These are phyloP conservation scores for Echites panduratus DNA, from an alignment of 257 asterid species.

Conservation along the genomic window DNA sequence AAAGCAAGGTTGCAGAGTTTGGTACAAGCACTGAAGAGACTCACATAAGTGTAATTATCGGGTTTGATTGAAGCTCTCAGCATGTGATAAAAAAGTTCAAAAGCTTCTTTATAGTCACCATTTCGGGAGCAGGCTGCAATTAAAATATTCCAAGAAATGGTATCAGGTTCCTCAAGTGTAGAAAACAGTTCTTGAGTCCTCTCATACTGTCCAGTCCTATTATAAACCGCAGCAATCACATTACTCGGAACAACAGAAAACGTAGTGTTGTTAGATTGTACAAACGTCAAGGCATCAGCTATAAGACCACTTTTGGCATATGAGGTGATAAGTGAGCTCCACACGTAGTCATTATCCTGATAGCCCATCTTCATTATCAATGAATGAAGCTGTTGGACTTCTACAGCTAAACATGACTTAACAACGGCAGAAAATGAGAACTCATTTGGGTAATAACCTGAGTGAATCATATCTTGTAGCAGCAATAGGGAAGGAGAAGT, in stretches of 20 bases:
- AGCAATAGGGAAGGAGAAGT: constrained; percentile 36
- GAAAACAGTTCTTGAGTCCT: constrained; percentile 76
- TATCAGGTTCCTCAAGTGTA: constrained; percentile 61
- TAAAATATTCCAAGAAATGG: constrained; percentile 71
- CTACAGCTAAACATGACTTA: constrained; percentile 36
- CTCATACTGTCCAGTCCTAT: constrained; percentile 51
- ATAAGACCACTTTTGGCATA: constrained; percentile 51
- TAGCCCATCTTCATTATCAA: constrained; percentile 54
- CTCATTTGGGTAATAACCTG: constrained; percentile 52
- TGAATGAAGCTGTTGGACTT: constrained; percentile 68
- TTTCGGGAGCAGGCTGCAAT: constrained; percentile 85
- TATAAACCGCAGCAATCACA: constrained; percentile 58
- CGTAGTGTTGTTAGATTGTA: constrained; percentile 17
- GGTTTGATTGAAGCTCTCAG: constrained; percentile 40
- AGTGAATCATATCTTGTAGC: constrained; percentile 50
- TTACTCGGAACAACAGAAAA: constrained; percentile 51
- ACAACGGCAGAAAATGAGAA: constrained; percentile 52
- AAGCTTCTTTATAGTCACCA: constrained; percentile 61
- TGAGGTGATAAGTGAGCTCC: constrained; percentile 55
- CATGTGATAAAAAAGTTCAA: constrained; percentile 72
- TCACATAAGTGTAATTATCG: constrained; percentile 66
- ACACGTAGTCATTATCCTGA: constrained; percentile 44
- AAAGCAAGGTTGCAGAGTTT: constrained; percentile 54
- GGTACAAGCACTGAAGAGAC: constrained; percentile 70
- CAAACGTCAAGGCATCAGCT: constrained; percentile 48